phyloP scores from a whole-genome alignment of 768 basidiomycete genomes.

The Russula sp. region DNA sequence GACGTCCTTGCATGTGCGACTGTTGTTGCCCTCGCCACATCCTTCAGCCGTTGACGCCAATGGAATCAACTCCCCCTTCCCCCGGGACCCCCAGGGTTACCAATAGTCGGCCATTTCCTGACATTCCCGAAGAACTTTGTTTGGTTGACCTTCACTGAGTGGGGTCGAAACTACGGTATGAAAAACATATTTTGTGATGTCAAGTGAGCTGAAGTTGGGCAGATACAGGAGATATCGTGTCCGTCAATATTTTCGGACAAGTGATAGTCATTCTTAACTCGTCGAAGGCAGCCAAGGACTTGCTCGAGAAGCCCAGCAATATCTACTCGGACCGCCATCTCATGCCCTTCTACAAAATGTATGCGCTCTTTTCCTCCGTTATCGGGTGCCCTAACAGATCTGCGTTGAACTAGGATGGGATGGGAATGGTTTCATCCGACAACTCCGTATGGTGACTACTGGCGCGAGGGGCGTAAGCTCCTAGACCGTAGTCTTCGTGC shows the following conservation, averaged over 20 bases:
- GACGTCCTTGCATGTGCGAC: background rate
- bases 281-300: constrained; percentile 34
- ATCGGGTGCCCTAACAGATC: background rate
- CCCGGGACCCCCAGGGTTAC: constrained; percentile 5
- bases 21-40: background rate
- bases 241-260: constrained; percentile 38
- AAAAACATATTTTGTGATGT: no score
- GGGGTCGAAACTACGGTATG: constrained; percentile 8
- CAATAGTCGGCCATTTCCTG: constrained; percentile 2
- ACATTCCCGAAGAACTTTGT: constrained; percentile 7
- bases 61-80: background rate
- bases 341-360: constrained; percentile 11
- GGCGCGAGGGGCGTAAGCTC: constrained; percentile 6
- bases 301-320: constrained; percentile 40
- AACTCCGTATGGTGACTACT: constrained; percentile 2
- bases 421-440: constrained; percentile 14
- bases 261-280: constrained; percentile 42
- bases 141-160: constrained; percentile 7
- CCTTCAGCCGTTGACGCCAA: background rate
- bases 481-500: constrained; percentile 5
- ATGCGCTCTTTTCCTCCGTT: background rate
- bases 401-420: background rate
- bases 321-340: constrained; percentile 39
- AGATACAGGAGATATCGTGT: constrained; percentile 32
- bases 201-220: background rate